Percentiles rank a stretch among this genome's conserved stretches.
Evolutionary conservation across 2,329 filamentous ascomycete genomes (phyloP).

Genomic region (Colletotrichum sansevieriae): DNA sequence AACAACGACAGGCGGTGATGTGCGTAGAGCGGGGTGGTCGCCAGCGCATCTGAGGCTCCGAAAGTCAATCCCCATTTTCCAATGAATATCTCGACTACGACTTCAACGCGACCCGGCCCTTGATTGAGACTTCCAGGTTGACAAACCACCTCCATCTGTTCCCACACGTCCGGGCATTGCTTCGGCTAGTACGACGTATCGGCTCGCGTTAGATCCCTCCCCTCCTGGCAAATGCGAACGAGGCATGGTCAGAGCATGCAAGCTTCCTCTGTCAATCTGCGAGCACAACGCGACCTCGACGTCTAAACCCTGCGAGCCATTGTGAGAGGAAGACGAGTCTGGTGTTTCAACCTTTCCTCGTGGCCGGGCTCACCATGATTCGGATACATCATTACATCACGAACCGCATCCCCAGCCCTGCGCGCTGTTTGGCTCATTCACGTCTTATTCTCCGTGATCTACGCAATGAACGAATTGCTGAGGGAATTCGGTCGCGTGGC

Average conservation of each 20-base stretch:
- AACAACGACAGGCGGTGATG: constrained; percentile 35
- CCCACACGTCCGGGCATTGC: constrained; percentile 2
- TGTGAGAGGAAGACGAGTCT: constrained; percentile 38
- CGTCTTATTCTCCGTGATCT: constrained; percentile 18
- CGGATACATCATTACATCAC: constrained; percentile 25
- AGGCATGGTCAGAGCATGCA: constrained; percentile 27
- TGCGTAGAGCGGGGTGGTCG: constrained; percentile 1
- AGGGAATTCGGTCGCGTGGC: background rate
- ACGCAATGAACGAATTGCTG: constrained; percentile 8
- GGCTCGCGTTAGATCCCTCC: constrained; percentile 12
- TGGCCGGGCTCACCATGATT: constrained; percentile 27
- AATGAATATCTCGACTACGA: constrained; percentile 4
- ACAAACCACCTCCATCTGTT: background rate
- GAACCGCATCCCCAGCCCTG: background rate
- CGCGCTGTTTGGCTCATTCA: constrained; percentile 8
- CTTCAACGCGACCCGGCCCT: background rate
- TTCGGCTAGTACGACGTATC: constrained; percentile 11
- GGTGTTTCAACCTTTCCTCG: constrained; percentile 31
- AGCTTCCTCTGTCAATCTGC: constrained; percentile 22
- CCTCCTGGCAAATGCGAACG: constrained; percentile 10
- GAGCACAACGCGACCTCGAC: constrained; percentile 9
- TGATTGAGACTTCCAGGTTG: background rate
- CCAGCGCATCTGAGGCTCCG: background rate
- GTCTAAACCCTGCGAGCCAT: constrained; percentile 35
- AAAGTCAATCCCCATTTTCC: constrained; percentile 4